phyloP scores from a whole-genome alignment of 768 basidiomycete species.

The Boletales sp. region DNA sequence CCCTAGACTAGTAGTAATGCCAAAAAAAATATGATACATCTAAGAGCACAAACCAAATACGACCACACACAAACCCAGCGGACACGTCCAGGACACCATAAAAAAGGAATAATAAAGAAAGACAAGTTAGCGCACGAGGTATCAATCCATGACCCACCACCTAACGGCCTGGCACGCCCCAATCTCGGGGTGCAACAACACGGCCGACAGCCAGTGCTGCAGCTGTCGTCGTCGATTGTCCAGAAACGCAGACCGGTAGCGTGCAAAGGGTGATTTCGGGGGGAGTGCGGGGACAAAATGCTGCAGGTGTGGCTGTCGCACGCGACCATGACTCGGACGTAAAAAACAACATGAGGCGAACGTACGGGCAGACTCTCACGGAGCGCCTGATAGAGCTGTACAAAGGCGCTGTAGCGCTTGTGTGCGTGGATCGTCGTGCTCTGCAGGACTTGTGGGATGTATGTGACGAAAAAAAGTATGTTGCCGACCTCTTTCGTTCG shows the following conservation, averaged over 20 bases:
- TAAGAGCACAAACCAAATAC: not conserved
- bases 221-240: conserved; percentile 57
- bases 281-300: conserved; percentile 57
- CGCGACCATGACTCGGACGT: not conserved
- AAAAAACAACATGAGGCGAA: not conserved
- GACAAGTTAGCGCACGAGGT: not conserved
- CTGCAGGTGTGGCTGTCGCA: conserved; percentile 39
- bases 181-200: conserved; percentile 68
- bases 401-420: conserved; percentile 68
- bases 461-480: not conserved
- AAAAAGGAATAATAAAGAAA: conserved; percentile 9
- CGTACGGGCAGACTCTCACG: conserved; percentile 51
- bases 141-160: conserved; percentile 54
- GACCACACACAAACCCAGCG: too few species aligned
- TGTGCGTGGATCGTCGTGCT: conserved; percentile 62
- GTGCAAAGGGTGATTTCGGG: conserved; percentile 64
- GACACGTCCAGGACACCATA: conserved; percentile 2
- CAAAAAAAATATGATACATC: not conserved
- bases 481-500: conserved; percentile 54
- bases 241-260: conserved; percentile 65
- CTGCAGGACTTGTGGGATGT: conserved; percentile 22
- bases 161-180: conserved; percentile 59
- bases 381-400: conserved; percentile 46
- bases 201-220: conserved; percentile 62
- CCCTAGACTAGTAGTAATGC: not conserved